Evolutionary conservation across 2,329 filamentous ascomycete species (phyloP).

Genomic region (Tolypocladium inflatum): DNA sequence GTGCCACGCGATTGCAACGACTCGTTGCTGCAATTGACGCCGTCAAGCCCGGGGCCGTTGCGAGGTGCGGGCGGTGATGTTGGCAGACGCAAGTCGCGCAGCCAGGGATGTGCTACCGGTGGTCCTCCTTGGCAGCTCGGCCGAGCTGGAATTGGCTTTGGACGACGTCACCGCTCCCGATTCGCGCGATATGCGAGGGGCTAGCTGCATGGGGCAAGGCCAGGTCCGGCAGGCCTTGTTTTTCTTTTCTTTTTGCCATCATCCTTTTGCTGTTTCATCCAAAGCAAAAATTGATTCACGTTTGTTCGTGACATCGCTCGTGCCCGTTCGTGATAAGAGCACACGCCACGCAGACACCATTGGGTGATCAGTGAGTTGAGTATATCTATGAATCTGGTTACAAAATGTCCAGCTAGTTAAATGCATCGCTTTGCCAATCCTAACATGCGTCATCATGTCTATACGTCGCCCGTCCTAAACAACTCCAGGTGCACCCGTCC

Average conservation of each 20-base stretch:
- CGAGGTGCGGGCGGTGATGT: not conserved
- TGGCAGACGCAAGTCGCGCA: not conserved
- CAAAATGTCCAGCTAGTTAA: not conserved
- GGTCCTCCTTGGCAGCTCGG: not conserved
- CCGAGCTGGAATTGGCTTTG: not conserved
- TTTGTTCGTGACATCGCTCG: too few species aligned
- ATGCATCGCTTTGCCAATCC: not conserved
- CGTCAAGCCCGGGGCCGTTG: not conserved
- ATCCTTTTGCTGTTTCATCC: not conserved
- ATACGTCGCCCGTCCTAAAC: constrained; percentile 44
- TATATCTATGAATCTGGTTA: not conserved
- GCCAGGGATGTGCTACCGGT: not conserved
- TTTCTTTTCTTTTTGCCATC: not conserved
- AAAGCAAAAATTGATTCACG: not conserved
- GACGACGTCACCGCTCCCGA: not conserved
- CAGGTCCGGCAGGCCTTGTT: not conserved
- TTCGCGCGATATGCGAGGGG: not conserved
- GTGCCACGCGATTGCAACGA: not conserved
- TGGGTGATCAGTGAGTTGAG: not conserved
- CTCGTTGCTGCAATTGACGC: not conserved
- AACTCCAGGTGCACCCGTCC: constrained; percentile 54
- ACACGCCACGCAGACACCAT: not conserved
- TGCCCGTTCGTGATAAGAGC: too few species aligned
- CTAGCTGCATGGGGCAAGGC: not conserved
- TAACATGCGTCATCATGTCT: not conserved